These are phyloP conservation scores for Ephemerocybe angulata DNA, from an alignment of 768 basidiomycete species.

Conservation along the genomic window DNA sequence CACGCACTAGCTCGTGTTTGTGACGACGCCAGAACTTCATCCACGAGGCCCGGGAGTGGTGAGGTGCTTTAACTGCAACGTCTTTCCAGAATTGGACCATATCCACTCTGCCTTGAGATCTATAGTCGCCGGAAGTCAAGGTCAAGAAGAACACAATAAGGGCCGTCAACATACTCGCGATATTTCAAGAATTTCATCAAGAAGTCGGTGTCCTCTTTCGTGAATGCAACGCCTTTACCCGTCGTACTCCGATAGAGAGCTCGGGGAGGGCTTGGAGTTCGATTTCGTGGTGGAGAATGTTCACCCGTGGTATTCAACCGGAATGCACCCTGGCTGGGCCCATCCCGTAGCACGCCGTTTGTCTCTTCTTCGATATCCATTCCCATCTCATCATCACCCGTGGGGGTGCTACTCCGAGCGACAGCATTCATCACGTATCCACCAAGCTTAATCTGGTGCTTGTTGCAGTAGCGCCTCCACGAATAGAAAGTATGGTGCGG, in stretches of 20 bases:
- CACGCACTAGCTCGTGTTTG: slow-evolving; percentile 73
- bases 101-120: slow-evolving; percentile 40
- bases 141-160: slow-evolving; percentile 4
- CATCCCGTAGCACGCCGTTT: not conserved
- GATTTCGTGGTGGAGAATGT: slow-evolving; percentile 37
- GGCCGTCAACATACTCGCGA: slow-evolving; percentile 51
- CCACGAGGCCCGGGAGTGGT: slow-evolving; percentile 90
- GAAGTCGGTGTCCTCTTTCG: slow-evolving; percentile 76
- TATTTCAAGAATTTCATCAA: slow-evolving; percentile 75
- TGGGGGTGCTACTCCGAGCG: slow-evolving; percentile 17
- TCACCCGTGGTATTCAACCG: slow-evolving; percentile 23
- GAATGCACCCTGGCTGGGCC: not conserved
- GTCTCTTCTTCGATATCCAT: slow-evolving; percentile 39
- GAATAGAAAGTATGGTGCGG: slow-evolving; percentile 94
- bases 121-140: slow-evolving; percentile 10
- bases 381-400: slow-evolving; percentile 41
- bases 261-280: slow-evolving; percentile 78
- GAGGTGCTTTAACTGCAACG: slow-evolving; percentile 58
- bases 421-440: slow-evolving; percentile 76
- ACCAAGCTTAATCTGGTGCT: slow-evolving; percentile 86
- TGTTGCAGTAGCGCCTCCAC: slow-evolving; percentile 90
- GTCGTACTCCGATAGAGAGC: slow-evolving; percentile 82
- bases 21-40: slow-evolving; percentile 92
- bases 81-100: slow-evolving; percentile 35
- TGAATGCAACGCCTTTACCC: slow-evolving; percentile 88